These are phyloP conservation scores for Colletotrichum caudatum DNA, from an alignment of 2,329 filamentous ascomycete genomes.

Conservation along the genomic window DNA sequence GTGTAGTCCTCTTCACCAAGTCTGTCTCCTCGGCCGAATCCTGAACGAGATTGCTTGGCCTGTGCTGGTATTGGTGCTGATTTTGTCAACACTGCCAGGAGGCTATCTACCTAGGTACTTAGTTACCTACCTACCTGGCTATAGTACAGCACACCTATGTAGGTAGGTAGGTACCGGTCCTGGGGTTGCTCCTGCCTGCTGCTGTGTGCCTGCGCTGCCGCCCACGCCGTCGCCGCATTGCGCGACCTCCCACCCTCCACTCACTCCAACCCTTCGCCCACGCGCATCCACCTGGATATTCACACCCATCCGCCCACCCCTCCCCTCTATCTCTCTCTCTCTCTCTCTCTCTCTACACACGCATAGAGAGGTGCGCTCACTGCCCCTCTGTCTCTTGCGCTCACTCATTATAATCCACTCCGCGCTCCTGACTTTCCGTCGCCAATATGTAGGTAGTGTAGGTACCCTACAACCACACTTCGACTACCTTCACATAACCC, in stretches of 20 bases:
- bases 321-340: not conserved
- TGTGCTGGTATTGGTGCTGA: constrained; percentile 10
- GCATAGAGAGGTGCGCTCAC: not conserved
- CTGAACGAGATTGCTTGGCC: not conserved
- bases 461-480: constrained; percentile 16
- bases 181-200: constrained; percentile 8
- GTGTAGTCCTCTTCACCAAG: not conserved
- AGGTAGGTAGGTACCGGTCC: not conserved
- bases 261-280: constrained; percentile 18
- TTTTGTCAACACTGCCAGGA: not conserved
- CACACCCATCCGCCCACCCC: constrained; percentile 14
- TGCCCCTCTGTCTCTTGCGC: not conserved
- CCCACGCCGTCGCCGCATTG: constrained; percentile 39
- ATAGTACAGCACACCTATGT: no score
- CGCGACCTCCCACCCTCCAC: constrained; percentile 37
- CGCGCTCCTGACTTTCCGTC: constrained; percentile 15
- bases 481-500: constrained; percentile 26
- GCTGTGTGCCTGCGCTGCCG: constrained; percentile 23
- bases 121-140: no score
- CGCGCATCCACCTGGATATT: constrained; percentile 18
- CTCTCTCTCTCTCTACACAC: not conserved
- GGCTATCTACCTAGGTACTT: no score
- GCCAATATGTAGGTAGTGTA: constrained; percentile 10
- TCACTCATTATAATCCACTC: constrained; percentile 23
- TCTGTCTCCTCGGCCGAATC: not conserved